Base-by-base conservation (phyloP, 2,329 filamentous ascomycete genomes). In the Esteya vermicola region DNA sequence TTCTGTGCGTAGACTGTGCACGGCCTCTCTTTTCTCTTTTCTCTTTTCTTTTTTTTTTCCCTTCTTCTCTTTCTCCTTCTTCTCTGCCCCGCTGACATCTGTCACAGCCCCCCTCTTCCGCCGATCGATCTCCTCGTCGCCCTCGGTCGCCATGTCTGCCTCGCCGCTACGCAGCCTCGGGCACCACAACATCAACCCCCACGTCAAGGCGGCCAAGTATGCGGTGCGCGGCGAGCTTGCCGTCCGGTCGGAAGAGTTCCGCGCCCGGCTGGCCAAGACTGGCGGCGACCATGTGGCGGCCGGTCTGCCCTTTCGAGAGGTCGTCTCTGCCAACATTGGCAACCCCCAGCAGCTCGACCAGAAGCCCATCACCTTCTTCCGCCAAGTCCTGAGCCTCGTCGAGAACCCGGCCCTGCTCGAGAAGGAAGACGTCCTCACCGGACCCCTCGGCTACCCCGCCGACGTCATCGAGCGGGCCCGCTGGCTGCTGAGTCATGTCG, bases 291-390 rank as follows among this genome's bases (percentile, higher is more conserved):
- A 22, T n/a, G 25, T 9, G 9, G 38, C 31, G 12, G 33, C 27
- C 25, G 37, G 33, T 7, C 70, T 96, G 38, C 89, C 91, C 36
- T 98, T 98, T 61, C 70, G 84, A 52, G 73, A 85, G 44, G 80
- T 98, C 61, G 89, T 98, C 64, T 88, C 84, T 47, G 91, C 91
- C 63, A 98, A 98, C 66, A 98, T 98, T 55, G 91, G 91, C 56
- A 98, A 98, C 68, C 91, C 91, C 4, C 91, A 98, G 64, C 91
- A 98, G 65, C 77, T 98, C 47, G 91, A 95, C 64, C 91, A 98
- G 72, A 93, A 96, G 70, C 91, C 91, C 54, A 89, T 98, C 54
- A 98, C 91, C 51, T 98, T 95, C 71, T 95, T 98, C 76, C 80
- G 91, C 51, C 89, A 98, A 65, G 91, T 98, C 22, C 73, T 91